Conservation (phyloP, 2,329 filamentous ascomycete genomes). For the Metarhizium humberi region DNA sequence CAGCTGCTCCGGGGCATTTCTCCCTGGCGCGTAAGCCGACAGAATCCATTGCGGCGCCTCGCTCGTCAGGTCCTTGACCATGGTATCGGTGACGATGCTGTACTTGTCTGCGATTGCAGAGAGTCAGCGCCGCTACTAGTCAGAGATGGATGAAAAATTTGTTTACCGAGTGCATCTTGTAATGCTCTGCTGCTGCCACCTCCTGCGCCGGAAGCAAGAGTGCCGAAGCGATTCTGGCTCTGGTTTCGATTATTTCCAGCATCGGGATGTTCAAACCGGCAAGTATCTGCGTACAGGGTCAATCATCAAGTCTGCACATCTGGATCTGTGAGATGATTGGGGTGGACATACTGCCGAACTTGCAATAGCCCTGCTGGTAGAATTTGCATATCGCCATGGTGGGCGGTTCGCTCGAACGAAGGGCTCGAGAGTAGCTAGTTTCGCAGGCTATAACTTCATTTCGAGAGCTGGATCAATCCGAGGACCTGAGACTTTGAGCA, state of each 20-base stretch:
- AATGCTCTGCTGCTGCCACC: conserved; percentile 17
- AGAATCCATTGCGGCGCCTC: conserved; percentile 79
- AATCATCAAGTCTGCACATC: neutral
- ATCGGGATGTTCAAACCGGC: conserved; percentile 45
- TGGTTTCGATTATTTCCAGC: conserved; percentile 24
- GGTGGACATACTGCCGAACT: conserved; percentile 36
- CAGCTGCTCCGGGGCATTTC: conserved; percentile 68
- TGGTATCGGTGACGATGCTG: conserved; percentile 45
- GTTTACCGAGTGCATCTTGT: conserved; percentile 14
- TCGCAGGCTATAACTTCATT: conserved; percentile 5
- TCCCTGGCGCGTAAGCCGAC: conserved; percentile 74
- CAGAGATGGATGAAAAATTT: neutral
- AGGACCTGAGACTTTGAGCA: neutral
- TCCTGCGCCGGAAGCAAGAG: conserved; percentile 24
- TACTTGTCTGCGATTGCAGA: conserved; percentile 25
- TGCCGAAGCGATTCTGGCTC: conserved; percentile 47
- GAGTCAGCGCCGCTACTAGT: conserved; percentile 3
- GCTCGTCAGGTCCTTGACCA: conserved; percentile 57
- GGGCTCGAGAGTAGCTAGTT: neutral
- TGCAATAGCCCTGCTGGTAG: conserved; percentile 42
- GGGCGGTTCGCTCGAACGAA: conserved; percentile 3
- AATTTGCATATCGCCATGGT: conserved; percentile 37
- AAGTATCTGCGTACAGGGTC: conserved; percentile 30
- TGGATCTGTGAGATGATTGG: neutral
- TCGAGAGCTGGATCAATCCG: neutral